These are phyloP conservation scores for Didymella sp. DNA, from an alignment of 2,329 filamentous ascomycete species.

Conservation along the genomic window DNA sequence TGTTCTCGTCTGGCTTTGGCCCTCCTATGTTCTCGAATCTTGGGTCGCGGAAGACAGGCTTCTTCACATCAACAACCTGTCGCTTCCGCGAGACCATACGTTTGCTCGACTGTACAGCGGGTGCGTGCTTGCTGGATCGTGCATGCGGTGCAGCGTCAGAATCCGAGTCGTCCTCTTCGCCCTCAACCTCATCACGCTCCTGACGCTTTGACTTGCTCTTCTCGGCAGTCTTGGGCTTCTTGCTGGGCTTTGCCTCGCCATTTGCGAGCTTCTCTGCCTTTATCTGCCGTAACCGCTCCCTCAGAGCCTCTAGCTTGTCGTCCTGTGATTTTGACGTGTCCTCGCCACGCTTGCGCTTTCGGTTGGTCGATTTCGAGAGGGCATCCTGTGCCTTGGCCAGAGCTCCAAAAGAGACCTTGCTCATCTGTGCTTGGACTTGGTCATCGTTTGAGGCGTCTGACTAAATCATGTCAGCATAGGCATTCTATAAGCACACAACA, in stretches of 20 bases:
- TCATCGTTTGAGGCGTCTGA: constrained; percentile 49
- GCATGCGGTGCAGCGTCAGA: constrained; percentile 48
- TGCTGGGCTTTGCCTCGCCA: constrained; percentile 27
- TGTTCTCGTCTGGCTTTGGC: constrained; percentile 61
- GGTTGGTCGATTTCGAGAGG: constrained; percentile 54
- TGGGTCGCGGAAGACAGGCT: constrained; percentile 74
- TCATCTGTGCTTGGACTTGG: constrained; percentile 56
- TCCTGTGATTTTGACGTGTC: constrained; percentile 52
- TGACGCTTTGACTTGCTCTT: constrained; percentile 8
- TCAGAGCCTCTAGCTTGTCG: constrained; percentile 55
- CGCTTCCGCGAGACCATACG: constrained; percentile 82
- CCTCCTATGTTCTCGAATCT: constrained; percentile 78
- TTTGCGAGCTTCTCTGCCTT: constrained; percentile 49
- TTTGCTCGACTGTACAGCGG: constrained; percentile 81
- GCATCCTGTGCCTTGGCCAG: constrained; percentile 83
- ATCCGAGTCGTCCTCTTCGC: constrained; percentile 42
- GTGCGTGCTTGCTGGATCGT: constrained; percentile 85
- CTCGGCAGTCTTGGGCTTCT: constrained; percentile 21
- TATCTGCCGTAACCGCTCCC: constrained; percentile 54
- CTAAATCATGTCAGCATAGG: constrained; percentile 23
- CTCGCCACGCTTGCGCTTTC: constrained; percentile 54
- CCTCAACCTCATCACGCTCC: constrained; percentile 41
- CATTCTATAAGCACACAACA: accelerated
- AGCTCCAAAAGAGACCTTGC: constrained; percentile 83
- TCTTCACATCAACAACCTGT: constrained; percentile 70